Percentiles rank a stretch among this genome's conserved stretches.
Conservation (phyloP, 176 grass and related monocot genomes). For the Guadua angustifolia region DNA sequence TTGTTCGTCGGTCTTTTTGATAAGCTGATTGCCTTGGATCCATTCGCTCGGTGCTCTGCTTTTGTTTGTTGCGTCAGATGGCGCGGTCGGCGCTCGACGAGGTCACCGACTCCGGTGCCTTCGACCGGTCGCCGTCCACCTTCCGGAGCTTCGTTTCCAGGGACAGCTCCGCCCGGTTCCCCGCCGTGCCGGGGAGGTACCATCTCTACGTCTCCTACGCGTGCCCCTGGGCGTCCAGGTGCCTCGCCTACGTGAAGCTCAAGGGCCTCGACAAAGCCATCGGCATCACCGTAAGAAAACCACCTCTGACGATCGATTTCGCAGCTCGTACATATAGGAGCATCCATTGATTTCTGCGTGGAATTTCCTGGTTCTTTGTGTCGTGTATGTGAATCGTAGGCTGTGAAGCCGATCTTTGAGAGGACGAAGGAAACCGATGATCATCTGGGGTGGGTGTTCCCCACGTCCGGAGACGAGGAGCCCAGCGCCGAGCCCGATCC, state of each 20-base stretch:
- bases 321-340: background rate
- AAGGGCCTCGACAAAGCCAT: conserved; percentile 85
- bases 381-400: conserved; percentile 17
- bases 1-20: background rate
- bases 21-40: background rate
- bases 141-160: conserved; percentile 81
- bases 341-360: background rate
- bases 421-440: conserved; percentile 79
- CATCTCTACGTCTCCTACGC: conserved; percentile 96
- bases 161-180: conserved; percentile 67
- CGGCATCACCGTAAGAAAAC: conserved; percentile 59
- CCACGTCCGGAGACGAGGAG: conserved; percentile 60
- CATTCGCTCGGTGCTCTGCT: conserved; percentile 22
- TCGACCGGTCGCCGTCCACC: conserved; percentile 74
- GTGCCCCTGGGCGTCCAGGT: conserved; percentile 93
- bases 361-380: background rate
- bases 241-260: conserved; percentile 87
- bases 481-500: conserved; percentile 69
- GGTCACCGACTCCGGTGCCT: conserved; percentile 72
- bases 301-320: background rate
- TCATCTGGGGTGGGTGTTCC: conserved; percentile 90
- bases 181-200: conserved; percentile 74
- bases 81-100: conserved; percentile 77
- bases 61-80: conserved; percentile 57
- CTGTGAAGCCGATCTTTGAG: conserved; percentile 86